These are phyloP conservation scores for Komagataella ulmi DNA, from an alignment of 805 yeast species.

Conservation along the genomic window DNA sequence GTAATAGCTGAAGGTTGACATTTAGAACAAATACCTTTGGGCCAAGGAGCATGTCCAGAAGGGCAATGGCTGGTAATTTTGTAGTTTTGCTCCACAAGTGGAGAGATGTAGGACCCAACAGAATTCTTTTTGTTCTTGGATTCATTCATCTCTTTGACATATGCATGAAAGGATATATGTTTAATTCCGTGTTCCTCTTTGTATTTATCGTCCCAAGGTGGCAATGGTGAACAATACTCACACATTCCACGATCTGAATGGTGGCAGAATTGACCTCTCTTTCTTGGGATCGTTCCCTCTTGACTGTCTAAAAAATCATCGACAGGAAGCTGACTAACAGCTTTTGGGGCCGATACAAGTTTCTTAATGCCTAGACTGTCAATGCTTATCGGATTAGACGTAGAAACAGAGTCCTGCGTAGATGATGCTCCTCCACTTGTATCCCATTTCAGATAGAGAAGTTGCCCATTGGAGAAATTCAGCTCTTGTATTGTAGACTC, in stretches of 20 bases:
- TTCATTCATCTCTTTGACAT: conserved; percentile 61
- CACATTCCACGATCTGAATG: conserved; percentile 96
- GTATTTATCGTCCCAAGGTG: conserved; percentile 85
- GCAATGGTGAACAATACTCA: conserved; percentile 90
- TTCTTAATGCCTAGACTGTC: background rate
- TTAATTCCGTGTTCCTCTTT: conserved; percentile 67
- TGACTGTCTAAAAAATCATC: conserved; percentile 55
- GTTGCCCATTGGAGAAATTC: conserved; percentile 47
- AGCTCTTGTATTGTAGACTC: conserved; percentile 22
- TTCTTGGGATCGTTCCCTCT: conserved; percentile 62
- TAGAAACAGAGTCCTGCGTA: background rate
- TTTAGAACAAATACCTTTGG: conserved; percentile 85
- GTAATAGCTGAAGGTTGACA: conserved; percentile 97
- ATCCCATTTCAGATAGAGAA: conserved; percentile 31
- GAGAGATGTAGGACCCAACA: conserved; percentile 63
- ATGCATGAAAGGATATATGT: conserved; percentile 79
- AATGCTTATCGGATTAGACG: background rate
- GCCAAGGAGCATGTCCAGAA: conserved; percentile 88
- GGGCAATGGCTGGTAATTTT: conserved; percentile 51
- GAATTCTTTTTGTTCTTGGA: conserved; percentile 45
- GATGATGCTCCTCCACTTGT: conserved; percentile 3
- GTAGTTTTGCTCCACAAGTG: conserved; percentile 61
- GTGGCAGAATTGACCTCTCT: conserved; percentile 51
- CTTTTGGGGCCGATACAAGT: background rate
- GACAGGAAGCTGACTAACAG: conserved; percentile 37